phyloP scores from a whole-genome alignment of 2,329 filamentous ascomycete species.

The Pyrenophora graminea region DNA sequence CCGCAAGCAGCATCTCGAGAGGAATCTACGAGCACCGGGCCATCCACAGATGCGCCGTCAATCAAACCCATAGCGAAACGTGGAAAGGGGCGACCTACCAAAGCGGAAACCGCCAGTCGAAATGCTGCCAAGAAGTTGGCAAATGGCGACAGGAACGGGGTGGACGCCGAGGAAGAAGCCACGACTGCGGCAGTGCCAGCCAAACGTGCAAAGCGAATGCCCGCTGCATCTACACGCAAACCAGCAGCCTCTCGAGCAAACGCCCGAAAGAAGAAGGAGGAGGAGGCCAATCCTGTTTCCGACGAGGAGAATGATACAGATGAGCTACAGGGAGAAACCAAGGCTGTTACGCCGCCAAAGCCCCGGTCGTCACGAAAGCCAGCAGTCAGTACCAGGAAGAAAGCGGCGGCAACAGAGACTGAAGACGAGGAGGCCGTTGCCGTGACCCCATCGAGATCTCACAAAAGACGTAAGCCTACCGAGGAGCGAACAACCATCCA shows the following conservation, averaged over 20 bases:
- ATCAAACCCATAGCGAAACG: conserved; percentile 24
- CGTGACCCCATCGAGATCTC: conserved; percentile 21
- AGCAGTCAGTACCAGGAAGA: conserved; percentile 10
- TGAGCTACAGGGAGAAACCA: conserved; percentile 3
- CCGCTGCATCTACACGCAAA: conserved; percentile 21
- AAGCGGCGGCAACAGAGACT: not conserved
- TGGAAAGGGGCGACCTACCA: conserved; percentile 18
- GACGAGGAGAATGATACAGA: conserved; percentile 15
- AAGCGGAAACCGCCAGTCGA: conserved; percentile 22
- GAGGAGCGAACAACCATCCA: conserved; percentile 9
- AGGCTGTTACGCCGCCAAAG: conserved; percentile 12
- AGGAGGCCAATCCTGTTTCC: conserved; percentile 5
- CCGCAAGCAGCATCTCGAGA: conserved; percentile 15
- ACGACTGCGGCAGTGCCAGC: conserved; percentile 23
- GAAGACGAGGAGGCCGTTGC: conserved; percentile 17
- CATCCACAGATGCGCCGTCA: conserved; percentile 20
- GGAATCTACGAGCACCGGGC: conserved; percentile 6
- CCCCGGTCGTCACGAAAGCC: conserved; percentile 13
- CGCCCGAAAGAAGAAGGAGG: conserved; percentile 18
- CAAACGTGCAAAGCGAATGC: conserved; percentile 18
- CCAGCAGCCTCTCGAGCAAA: conserved; percentile 13
- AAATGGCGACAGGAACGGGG: conserved; percentile 16
- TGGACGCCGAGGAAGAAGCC: conserved; percentile 15
- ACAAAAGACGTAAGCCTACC: conserved; percentile 17
- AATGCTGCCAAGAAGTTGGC: conserved; percentile 14